Percentiles rank a stretch among this genome's conserved stretches.
Conservation (phyloP, 2,329 filamentous ascomycete genomes). For the Zasmidium citrigriseum region DNA sequence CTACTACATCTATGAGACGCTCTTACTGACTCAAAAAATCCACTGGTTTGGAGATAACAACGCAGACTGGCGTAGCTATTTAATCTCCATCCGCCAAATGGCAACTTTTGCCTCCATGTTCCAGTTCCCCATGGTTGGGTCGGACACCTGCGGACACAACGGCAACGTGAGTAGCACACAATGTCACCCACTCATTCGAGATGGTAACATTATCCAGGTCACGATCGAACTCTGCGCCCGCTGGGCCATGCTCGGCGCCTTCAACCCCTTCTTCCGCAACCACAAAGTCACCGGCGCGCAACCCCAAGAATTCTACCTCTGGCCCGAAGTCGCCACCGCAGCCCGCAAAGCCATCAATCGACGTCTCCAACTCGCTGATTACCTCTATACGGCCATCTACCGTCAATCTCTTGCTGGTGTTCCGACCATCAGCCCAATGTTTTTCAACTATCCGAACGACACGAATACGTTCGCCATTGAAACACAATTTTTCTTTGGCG, state of each 20-base stretch:
- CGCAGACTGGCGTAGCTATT: constrained; percentile 46
- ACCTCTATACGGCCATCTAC: constrained; percentile 72
- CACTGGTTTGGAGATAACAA: constrained; percentile 61
- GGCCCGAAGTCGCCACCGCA: constrained; percentile 62
- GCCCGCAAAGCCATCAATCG: constrained; percentile 68
- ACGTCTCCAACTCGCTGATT: constrained; percentile 72
- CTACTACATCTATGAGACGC: too few species aligned
- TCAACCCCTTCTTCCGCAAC: constrained; percentile 73
- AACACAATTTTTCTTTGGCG: constrained; percentile 61
- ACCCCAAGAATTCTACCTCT: constrained; percentile 71
- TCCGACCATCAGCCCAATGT: constrained; percentile 68
- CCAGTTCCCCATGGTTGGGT: constrained; percentile 49
- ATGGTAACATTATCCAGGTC: too few species aligned
- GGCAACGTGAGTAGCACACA: too few species aligned
- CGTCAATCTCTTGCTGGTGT: constrained; percentile 60
- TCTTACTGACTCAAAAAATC: too few species aligned
- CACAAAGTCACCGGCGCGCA: constrained; percentile 59
- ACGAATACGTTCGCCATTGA: constrained; percentile 52
- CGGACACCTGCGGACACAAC: constrained; percentile 75
- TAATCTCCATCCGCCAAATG: constrained; percentile 41
- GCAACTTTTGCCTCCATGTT: constrained; percentile 48
- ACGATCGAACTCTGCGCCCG: constrained; percentile 64
- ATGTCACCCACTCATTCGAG: too few species aligned
- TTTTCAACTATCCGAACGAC: constrained; percentile 68
- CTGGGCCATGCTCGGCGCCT: constrained; percentile 73